Percentiles rank a stretch among this genome's conserved stretches.
Evolutionary conservation across 306 rosid genomes (phyloP).

Genomic region (Purshia tridentata): DNA sequence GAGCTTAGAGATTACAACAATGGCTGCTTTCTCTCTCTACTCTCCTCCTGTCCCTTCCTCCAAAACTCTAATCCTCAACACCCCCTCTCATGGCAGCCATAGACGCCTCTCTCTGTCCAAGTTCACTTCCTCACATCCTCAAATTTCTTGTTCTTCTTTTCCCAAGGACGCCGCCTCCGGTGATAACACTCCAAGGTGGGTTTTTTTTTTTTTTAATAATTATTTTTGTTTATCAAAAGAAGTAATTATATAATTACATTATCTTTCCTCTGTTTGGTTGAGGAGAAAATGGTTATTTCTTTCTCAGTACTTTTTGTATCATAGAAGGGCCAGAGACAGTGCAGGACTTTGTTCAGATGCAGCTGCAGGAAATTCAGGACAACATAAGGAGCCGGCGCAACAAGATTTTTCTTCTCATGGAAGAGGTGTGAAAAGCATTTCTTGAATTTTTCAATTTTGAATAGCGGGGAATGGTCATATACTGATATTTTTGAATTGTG

Average conservation of each 20-base stretch:
- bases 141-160: conserved; percentile 49
- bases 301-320: conserved; percentile 74
- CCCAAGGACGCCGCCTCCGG: conserved; percentile 44
- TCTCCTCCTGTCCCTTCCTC: conserved; percentile 40
- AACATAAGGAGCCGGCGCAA: conserved; percentile 84
- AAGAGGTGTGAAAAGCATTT: conserved; percentile 53
- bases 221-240: too few relatives aligned
- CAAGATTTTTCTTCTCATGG: conserved; percentile 93
- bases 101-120: conserved; percentile 30
- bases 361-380: conserved; percentile 80
- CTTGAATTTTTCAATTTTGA: not conserved
- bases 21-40: conserved; percentile 51
- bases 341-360: conserved; percentile 94
- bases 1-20: conserved; percentile 7
- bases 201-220: too few relatives aligned
- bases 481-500: not conserved
- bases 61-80: conserved; percentile 22
- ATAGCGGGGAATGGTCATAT: not conserved
- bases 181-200: conserved; percentile 50
- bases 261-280: not conserved
- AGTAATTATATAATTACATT: not conserved
- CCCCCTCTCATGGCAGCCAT: conserved; percentile 22
- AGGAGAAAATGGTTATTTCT: not conserved
- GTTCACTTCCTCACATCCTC: conserved; percentile 29
- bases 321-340: conserved; percentile 98